Percentiles rank a stretch among this genome's conserved stretches.
Conservation (phyloP, 441 rosid species). For the Corymbia calophylla region DNA sequence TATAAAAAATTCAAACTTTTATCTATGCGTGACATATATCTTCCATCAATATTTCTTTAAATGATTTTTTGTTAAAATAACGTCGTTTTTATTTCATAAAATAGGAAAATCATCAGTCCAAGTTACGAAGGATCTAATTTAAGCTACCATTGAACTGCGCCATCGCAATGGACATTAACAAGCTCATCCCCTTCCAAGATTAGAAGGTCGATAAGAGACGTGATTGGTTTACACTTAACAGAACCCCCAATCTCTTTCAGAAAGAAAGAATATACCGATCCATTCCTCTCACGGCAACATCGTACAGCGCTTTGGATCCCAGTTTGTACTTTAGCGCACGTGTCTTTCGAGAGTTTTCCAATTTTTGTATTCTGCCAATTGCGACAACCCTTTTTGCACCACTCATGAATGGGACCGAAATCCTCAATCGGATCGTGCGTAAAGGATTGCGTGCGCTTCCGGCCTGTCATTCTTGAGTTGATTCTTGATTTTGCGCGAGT, state of each 20-base stretch:
- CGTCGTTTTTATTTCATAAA: not conserved
- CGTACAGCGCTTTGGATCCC: not conserved
- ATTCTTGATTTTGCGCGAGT: not conserved
- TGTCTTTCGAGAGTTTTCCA: not conserved
- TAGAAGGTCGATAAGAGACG: not conserved
- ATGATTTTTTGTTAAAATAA: accelerated
- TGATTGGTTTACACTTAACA: not conserved
- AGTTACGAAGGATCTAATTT: not conserved
- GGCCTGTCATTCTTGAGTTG: not conserved
- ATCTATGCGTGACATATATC: accelerated
- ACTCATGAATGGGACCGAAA: not conserved
- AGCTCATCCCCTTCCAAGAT: not conserved
- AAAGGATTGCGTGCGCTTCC: not conserved
- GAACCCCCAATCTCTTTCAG: not conserved
- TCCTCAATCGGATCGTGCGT: not conserved
- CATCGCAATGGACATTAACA: not conserved
- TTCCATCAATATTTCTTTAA: accelerated
- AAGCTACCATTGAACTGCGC: not conserved
- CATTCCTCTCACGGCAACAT: not conserved
- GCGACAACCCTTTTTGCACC: not conserved
- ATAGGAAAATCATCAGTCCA: not conserved
- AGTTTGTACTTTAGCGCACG: not conserved
- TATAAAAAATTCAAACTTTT: too few species aligned
- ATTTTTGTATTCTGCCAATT: not conserved
- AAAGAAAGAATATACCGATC: not conserved